A percentile compares a stretch with the other conserved stretches of the same genome.
These are phyloP conservation scores for Boletus rubropictus DNA, from an alignment of 768 basidiomycete species.

Conservation along the genomic window DNA sequence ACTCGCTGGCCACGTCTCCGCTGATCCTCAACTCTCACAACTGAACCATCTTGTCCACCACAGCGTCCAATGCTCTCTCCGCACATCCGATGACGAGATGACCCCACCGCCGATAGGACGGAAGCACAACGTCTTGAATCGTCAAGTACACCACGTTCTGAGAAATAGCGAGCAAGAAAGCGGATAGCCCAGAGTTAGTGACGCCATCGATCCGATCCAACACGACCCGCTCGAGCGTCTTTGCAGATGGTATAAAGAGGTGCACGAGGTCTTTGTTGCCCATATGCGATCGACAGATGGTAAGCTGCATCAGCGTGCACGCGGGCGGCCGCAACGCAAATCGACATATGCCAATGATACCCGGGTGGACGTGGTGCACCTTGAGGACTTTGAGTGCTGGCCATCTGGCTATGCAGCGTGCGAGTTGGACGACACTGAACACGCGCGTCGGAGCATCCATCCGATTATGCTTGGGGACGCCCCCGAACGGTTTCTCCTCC, in stretches of 20 bases:
- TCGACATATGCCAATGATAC: constrained; percentile 9
- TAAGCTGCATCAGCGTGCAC: constrained; percentile 17
- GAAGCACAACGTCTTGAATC: constrained; percentile 17
- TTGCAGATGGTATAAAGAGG: constrained; percentile 9
- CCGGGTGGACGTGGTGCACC: constrained; percentile 15
- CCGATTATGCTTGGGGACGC: not conserved
- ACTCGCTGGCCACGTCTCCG: constrained; percentile 22
- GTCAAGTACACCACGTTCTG: constrained; percentile 11
- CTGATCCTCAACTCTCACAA: constrained; percentile 15
- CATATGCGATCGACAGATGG: constrained; percentile 12
- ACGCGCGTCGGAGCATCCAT: not conserved
- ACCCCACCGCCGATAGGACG: constrained; percentile 14
- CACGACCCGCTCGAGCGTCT: constrained; percentile 16
- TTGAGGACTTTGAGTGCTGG: constrained; percentile 11
- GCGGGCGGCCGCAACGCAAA: constrained; percentile 10
- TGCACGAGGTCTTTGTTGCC: constrained; percentile 17
- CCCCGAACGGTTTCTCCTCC: not conserved
- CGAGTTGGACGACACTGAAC: constrained; percentile 15
- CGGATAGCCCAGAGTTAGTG: constrained; percentile 14
- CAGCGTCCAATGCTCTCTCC: constrained; percentile 18
- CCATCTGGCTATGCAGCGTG: constrained; percentile 17
- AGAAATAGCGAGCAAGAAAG: constrained; percentile 12
- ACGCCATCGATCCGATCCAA: constrained; percentile 15
- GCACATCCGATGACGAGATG: constrained; percentile 14
- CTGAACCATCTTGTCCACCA: constrained; percentile 16